Base-by-base conservation (phyloP, 2,329 filamentous ascomycete species). In the Trichoderma citrinoviride region DNA sequence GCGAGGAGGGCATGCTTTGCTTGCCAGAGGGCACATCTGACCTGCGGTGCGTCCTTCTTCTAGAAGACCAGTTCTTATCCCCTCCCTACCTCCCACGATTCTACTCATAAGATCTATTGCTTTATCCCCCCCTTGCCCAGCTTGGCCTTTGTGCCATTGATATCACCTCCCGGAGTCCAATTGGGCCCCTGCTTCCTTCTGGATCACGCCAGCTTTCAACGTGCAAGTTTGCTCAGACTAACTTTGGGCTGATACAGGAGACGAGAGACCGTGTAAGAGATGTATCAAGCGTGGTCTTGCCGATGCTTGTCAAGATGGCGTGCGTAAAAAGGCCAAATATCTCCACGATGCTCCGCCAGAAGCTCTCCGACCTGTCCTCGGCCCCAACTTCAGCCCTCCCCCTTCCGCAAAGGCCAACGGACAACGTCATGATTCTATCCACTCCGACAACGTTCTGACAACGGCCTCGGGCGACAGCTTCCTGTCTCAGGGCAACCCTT, bases 281-380 rank as follows among this genome's bases (percentile, higher is more conserved):
- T 99, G 95, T 77, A 92, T 98, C 71, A 97, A 97, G 78, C 90
- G 95, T 71, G 92, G 92, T 52, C 85, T 98, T 23, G 91, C 93
- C 72, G 93, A 97, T 75, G 87, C 87, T 67, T 99, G 95, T 74
- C 93, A 97, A 77, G 95, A 99, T 75, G 95, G 95, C 61, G 93
- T 98, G 58, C 90, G 95, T 68, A 99, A 99, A 79, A 99, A 98
- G 83, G 95, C 95, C 60, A 99, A 99, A 77, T 99, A 99, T 77
- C 90, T 99, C 64, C 93, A 98, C 74, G 95, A 98, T 83, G 93
- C 94, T 27, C 93, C 94, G 41, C 87, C 92, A 60, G 93, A 96
- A 75, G 93, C 93, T 52, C 82, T 97, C 67, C 86, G 94, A 74
- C 92, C 93, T n/a, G 92, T 95, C 47, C 84, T 95, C 54, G 88